Evolutionary conservation across 306 rosid genomes (phyloP), one percentile per base, ranked within the genome.

Genomic region (Mimosa bimucronata): DNA sequence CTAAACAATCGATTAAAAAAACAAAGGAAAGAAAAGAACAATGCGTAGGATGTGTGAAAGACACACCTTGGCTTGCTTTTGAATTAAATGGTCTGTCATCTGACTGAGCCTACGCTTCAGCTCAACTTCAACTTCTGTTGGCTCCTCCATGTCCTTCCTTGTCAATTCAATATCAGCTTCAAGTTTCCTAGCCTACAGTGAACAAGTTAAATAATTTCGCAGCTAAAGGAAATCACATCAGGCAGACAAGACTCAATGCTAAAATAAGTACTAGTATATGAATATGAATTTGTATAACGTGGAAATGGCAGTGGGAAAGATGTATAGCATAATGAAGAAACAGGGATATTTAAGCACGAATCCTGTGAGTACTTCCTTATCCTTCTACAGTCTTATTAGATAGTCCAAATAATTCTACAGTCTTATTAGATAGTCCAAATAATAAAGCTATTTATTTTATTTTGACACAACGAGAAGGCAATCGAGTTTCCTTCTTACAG

Each of bases 31-130:
- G 53, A 46, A 46, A 46, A 5, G 9, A 18, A 50, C 19, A 52
- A 19, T n/a, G n/a, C 11, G 77, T n/a, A 45, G 68, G 75, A 79
- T 52, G 52, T 45, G 64, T 44, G 67, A 64, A 85, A 73, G 77
- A 72, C 85, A 70, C 73, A 91, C 99, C 99, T 95, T 94, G 50
- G 96, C 86, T 88, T 95, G 99, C 85, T 89, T 95, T 79, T 89
- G 97, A 83, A 95, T 95, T 85, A 95, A 93, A 91, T 95, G 98
- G 66, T 95, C 98, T 74, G 99, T 95, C 97, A 95, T 88, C 86
- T 90, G 99, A 69, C 82, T 80, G 86, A 95, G 96, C 89, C 97
- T 91, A 81, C 88, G 91, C 89, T 90, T 87, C 77, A 95, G 91
- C 92, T 93, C 97, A 77, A 89, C 71, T 84, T 95, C 99, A 76